Evolutionary conservation across 2,329 filamentous ascomycete genomes (phyloP), one percentile per base, ranked within the genome.

Genomic region (Berkeleyomyces basicola): DNA sequence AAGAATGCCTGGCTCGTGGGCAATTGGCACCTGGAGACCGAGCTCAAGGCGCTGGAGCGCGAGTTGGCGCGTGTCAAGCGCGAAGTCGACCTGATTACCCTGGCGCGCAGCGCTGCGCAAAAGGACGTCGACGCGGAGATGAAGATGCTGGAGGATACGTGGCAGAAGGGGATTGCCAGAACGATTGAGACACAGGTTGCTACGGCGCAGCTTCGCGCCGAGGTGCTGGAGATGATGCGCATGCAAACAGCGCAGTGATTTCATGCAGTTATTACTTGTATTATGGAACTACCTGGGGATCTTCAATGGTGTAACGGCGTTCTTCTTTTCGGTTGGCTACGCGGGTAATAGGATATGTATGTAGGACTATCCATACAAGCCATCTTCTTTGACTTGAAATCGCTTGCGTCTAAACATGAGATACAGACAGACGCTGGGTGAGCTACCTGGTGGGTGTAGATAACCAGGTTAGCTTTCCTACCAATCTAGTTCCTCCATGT

Each of bases 1-100:
- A 89, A 89, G 74, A 96, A 96, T 72, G 86, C 89, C 7, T 97
- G 93, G 92, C 78, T 99, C 62, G 80, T 95, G 7, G 83, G 83
- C 4, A 99, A 99, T 73, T 82, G 85, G 68, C 83, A 88, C 67
- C 73, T 90, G 23, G 92, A 96, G 74, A 82, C 82, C 51, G 80
- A 89, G 49, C 73, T 95, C 60, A 79, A 79, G 59, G 72, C 72
- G 10, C 70, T 95, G 36, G 92, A 97, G 77, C 77, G 78, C 53
- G 90, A 96, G 69, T 77, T 97, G 59, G 84, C 83, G 11, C 79
- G 77, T 46, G 75, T 81, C 23, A 85, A 84, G 71, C 78, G 80
- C 64, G 83, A 87, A 67, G 80, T 90, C 58, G 90, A 96, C 70
- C 71, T 81, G 44, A 77, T 93, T 7, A 90, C 91, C 67, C 76